Base-by-base conservation (phyloP, 2,329 filamentous ascomycete genomes). In the Bipolaris cookei region DNA sequence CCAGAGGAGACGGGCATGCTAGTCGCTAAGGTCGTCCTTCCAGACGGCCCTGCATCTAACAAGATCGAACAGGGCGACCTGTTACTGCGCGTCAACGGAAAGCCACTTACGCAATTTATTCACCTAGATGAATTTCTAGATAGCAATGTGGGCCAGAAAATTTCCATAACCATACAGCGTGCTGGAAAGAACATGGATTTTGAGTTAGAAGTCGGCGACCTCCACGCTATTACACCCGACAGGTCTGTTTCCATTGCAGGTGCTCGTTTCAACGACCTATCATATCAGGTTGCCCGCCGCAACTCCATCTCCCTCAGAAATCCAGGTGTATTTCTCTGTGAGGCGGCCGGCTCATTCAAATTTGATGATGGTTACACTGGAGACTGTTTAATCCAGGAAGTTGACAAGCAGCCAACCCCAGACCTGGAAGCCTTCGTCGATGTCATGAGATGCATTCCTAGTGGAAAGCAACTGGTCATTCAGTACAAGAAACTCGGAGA, bases 1-100 rank as follows among this genome's bases (percentile, higher is more conserved):
- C 95, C 95, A 0, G 90, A 91, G 67, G 95, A 97, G 79, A 98
- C 92, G 23, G 96, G 95, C 71, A 93, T 99, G 91, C 85, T 99
- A 23, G 94, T 97, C 11, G 94, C 93, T 16, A 95, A 99, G 79
- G 96, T 97, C 58, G 88, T 98, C 13, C 84, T 99, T 6, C 94
- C 95, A 0, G 87, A 93, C 67, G 95, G 95, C 0, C 95, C 95
- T 21, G 95, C 90, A 0, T 86, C 96, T 71, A 82, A 84, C 53
- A 94, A 96, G 76, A 85, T 99, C 23, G 89, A 97, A 75, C 95
- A 99, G 76, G 95, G 95, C 43, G 95, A 99, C 76, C 89, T 99
- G 21, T 80, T 99, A 62, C 82, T 98, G 69, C 92, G 96, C 76
- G 90, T 98, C 65, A 98, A 99, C 72, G 92, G 88, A 56, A 90